Evolutionary conservation across 805 yeast genomes (phyloP), one percentile per base, ranked within the genome.

Genomic region (Diddensiella santjacobensis): DNA sequence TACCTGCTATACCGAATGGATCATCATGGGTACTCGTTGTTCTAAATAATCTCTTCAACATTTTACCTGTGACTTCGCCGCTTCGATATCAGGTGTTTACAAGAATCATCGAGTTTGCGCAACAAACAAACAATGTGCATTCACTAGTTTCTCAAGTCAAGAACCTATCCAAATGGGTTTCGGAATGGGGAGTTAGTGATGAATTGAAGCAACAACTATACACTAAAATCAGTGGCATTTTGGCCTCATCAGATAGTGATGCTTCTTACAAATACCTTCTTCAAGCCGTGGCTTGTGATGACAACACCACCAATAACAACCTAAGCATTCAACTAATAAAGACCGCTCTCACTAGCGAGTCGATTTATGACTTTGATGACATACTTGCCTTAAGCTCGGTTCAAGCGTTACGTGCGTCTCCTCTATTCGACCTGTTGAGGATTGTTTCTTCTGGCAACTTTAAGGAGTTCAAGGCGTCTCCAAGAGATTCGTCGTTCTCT

Each of bases 31-130:
- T 64, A 13, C 55, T 69, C 39, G 59, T 66, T 0, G 67, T 70
- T 4, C 53, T 68, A 42, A 59, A 70, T 42, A 69, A 68, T 52
- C 59, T 70, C 36, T 71, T 71, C 63, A 71, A 70, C 57, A 61
- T 69, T 22, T 58, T 71, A 39, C 58, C 64, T 15, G 47, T 53
- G 22, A 35, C 44, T 22, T 60, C 68, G 23, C 53, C 60, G 4
- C 56, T 60, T 41, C 57, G 66, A 42, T 57, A 60, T 29, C 49
- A 48, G 5, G 69, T 69, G 8, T 65, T 71, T 52, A 31, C 23
- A 45, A 49, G 64, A 40, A 61, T 71, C 22, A 46, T 71, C 29
- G 60, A 62, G 19, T 57, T 65, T 35, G 63, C 72, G n/a, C 57
- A 49, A 10, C 47, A 54, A 30, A 59, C 71, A n/a, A 63, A 63